Evolutionary conservation across 108 stramenopile genomes (phyloP).

Genomic region (Pelagomonas calceolata): DNA sequence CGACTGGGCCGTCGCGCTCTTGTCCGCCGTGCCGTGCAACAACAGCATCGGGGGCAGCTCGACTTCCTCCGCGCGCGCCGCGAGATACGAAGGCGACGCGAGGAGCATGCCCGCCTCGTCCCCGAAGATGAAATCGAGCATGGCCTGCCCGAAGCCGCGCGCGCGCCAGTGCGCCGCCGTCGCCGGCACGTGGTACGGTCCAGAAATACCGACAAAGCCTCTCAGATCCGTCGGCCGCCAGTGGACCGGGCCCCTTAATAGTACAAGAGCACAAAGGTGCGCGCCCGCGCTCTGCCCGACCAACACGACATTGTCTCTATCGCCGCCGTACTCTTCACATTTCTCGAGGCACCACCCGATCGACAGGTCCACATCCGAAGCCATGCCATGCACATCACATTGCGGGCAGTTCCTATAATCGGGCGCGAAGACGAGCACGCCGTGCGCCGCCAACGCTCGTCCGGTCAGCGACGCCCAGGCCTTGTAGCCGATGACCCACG

Average conservation of each 20-base stretch:
- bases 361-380: constrained; percentile 47
- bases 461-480: constrained; percentile 61
- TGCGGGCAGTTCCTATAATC: constrained; percentile 61
- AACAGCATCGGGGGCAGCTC: background rate
- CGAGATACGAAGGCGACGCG: background rate
- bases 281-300: constrained; percentile 62
- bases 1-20: background rate
- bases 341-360: constrained; percentile 47
- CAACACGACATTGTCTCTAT: constrained; percentile 34
- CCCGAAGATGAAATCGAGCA: background rate
- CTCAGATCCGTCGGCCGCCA: background rate
- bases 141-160: background rate
- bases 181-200: background rate
- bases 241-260: background rate
- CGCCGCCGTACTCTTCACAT: constrained; percentile 43
- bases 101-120: background rate
- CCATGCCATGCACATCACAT: constrained; percentile 42
- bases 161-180: background rate
- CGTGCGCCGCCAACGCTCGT: constrained; percentile 33
- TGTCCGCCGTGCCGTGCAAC: constrained; percentile 8
- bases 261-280: constrained; percentile 37
- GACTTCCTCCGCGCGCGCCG: background rate
- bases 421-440: constrained; percentile 50
- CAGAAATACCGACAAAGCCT: background rate
- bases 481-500: constrained; percentile 67